Evolutionary conservation across 129 eudicot genomes (phyloP), one percentile per base, ranked within the genome.

Genomic region (Deinandra increscens): DNA sequence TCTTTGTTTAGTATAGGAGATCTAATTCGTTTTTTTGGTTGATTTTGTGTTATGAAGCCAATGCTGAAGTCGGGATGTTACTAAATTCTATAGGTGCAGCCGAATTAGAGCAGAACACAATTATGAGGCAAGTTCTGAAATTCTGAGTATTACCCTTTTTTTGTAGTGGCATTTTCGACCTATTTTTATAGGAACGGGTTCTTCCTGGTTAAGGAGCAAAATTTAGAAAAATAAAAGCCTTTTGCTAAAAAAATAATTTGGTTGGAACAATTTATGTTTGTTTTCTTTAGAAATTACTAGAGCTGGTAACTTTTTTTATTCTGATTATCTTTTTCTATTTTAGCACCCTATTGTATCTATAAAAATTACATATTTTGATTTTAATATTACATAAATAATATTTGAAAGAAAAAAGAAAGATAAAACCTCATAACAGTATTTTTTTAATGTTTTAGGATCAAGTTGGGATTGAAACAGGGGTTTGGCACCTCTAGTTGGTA

Each of bases 71-170:
- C 22, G 79, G 70, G 34, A 78, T 80, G 81, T 68, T 77, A 49
- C 67, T 76, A 38, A 75, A 63, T 38, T 66, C 90, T 6, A 68
- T 78, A 39, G 71, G 68, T 15, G 81, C 77, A 13, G 73, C 80
- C 7, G 81, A 82, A 41, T 29, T 81, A 10, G 91, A 79, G 38
- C 83, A 78, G 82, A 70, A 78, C 13, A 48, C 79, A 9, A 78
- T 67, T 39, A 79, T 75, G 80, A 91, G 95, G 97, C 95, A 85
- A 79, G 91, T 79, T 33, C 18, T 42, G 5, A 64, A 51, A 48
- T 48, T 62, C 79, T 60, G 9, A 20, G 79, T 78, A 37, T 72
- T 41, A 8, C 66, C 76, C 66, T 79, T 43, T 78, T 39, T 39
- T 13, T 9, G 46, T 9, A 5, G 19, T n/a, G 64, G 31, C 42